Evolutionary conservation across 805 yeast genomes (phyloP), one percentile per base, ranked within the genome.

Genomic region (Candida chauliodis): DNA sequence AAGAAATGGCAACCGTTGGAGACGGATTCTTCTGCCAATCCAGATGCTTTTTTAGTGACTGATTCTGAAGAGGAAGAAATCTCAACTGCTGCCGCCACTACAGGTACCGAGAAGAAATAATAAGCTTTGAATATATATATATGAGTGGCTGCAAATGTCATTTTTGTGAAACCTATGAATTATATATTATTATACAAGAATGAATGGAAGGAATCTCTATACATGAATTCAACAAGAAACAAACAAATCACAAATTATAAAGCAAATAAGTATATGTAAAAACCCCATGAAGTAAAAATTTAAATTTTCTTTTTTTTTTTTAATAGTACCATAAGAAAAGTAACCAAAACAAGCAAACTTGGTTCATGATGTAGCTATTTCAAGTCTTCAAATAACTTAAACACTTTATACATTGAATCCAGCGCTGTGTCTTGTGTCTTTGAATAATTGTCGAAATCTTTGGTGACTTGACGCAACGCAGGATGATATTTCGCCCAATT

Each of bases 41-140:
- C 64, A 3, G 73, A 68, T 50, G 72, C 73, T 1, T 68, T 68
- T 39, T 55, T 67, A 46, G 69, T 68, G 26, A 64, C 69, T 22
- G 73, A 68, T 40, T 59, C 63, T 48, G 73, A 68, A 40, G 73
- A 68, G 22, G 47, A 47, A 16, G 39, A 29, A 13, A 13, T 19
- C 11, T 17, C 31, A 15, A 37, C 40, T 15, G 34, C 30, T 21
- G 40, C 36, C 15, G 37, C 31, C 7, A 38, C 37, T 7, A 25
- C 34, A 17, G 41, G 26, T 19, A 25, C 32, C 10, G 29, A 23
- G 27, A 41, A 41, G 42, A 41, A 33, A 33, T 41, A 41, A 29
- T 31, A 23, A 30, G 13, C 8, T 30, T 19, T 16, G 13, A 8
- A 21, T n/a, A n/a, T n/a, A n/a, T n/a, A n/a, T n/a, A n/a, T 13